Base-by-base conservation (phyloP, 495 filamentous ascomycete genomes). In the Trichocladium antarcticum region DNA sequence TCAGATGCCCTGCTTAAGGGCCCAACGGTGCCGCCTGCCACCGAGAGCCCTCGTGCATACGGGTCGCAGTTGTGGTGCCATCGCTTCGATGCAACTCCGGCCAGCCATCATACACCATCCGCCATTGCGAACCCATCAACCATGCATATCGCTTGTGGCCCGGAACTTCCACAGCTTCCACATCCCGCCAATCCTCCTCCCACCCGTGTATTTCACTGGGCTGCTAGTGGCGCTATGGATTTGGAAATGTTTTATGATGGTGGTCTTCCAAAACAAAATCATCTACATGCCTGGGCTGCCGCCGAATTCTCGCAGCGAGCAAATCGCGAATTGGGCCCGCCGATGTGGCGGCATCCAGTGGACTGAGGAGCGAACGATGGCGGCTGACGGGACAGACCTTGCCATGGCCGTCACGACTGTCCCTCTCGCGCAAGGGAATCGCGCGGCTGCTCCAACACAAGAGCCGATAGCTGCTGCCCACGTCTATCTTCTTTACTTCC, bases 211-310 rank as follows among this genome's bases (percentile, higher is more conserved):
- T 40, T 89, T 87, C 57, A 56, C 67, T 7, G 81, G 83, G 8
- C 67, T 93, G 11, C 62, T 85, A 1, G 49, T 86, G 8, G 68
- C 73, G 5, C 71, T 89, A 10, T 89, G 83, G 81, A 73, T 74
- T 0, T 89, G 82, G 75, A 89, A 92, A 67, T 89, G 84, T 54
- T 60, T 82, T 45, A 85, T 88, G 83, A 78, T 89, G 66, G 71
- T 90, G 16, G 54, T 82, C 5, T 82, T 90, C 59, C 86, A 89
- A 63, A 85, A 89, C 58, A 85, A 86, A 51, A 86, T 92, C 49
- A 80, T 90, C 40, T 89, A 89, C 64, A 85, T 88, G 66, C 81
- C 85, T 0, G 79, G 78, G 28, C 53, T 87, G 7, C 84, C 83
- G 10, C 82, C 84, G 1, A 74, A 68, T 56, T 64, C 75, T 0